Conservation (phyloP, 1,284 basidiomycete genomes). For the Pisolithus thermaeus region DNA sequence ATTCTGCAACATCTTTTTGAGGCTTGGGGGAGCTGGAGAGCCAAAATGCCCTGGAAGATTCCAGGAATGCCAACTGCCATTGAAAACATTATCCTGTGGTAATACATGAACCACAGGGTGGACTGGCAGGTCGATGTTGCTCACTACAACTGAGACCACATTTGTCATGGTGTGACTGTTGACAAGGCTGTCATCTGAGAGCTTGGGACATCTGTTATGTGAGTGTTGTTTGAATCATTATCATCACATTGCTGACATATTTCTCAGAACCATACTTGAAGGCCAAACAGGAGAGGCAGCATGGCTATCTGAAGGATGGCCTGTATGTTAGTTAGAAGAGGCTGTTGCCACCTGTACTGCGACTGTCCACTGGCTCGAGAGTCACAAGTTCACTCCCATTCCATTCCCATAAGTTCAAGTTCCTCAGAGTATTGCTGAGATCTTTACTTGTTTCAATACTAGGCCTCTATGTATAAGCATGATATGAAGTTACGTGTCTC, state of each 20-base stretch:
- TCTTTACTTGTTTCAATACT: neutral
- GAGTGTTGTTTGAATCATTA: conserved; percentile 20
- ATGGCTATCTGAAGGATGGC: conserved; percentile 95
- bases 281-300: conserved; percentile 96
- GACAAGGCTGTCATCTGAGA: conserved; percentile 99
- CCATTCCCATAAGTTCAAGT: conserved; percentile 76
- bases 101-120: conserved; percentile 97
- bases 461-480: conserved; percentile 93
- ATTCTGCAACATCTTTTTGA: conserved; percentile 97
- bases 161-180: conserved; percentile 94
- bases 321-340: conserved; percentile 95
- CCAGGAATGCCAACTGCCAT: conserved; percentile 98
- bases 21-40: conserved; percentile 99
- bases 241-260: conserved; percentile 7
- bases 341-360: conserved; percentile 98
- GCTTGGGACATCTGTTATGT: conserved; percentile 85
- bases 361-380: conserved; percentile 98
- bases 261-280: conserved; percentile 82
- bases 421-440: conserved; percentile 6
- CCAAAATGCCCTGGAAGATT: conserved; percentile 97
- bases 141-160: conserved; percentile 92
- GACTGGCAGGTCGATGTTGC: conserved; percentile 96
- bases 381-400: conserved; percentile 93
- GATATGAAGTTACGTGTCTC: conserved; percentile 95
- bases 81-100: conserved; percentile 95